phyloP scores from a whole-genome alignment of 306 rosid species.

The Morella rubra region DNA sequence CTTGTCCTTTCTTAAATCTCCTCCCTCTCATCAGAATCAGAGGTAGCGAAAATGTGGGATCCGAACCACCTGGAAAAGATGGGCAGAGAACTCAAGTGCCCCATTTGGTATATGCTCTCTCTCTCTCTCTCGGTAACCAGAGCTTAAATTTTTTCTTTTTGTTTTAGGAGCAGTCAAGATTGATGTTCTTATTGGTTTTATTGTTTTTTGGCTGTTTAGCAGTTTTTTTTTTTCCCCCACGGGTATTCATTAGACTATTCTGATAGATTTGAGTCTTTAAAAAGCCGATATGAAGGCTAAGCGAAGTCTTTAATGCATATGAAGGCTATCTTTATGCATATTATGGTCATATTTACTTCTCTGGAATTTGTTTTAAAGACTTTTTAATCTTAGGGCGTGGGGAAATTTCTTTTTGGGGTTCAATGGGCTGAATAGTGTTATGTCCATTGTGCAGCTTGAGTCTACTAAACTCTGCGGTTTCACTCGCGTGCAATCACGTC shows the following conservation, averaged over 20 bases:
- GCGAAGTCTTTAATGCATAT: too few species aligned
- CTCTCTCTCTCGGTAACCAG: not conserved
- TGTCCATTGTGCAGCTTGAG: conserved; percentile 50
- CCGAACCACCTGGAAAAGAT: conserved; percentile 61
- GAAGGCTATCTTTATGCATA: too few species aligned
- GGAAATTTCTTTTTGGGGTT: not conserved
- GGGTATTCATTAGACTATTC: too few species aligned
- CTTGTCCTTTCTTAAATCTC: not conserved
- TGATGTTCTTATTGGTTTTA: not conserved
- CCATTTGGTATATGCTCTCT: conserved; percentile 63
- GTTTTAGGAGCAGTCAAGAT: not conserved
- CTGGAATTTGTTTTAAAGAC: too few species aligned
- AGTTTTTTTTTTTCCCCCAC: too few species aligned
- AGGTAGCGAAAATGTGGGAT: conserved; percentile 41
- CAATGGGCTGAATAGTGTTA: conserved; percentile 5
- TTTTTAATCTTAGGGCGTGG: not conserved
- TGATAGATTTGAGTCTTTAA: not conserved
- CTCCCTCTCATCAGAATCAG: not conserved
- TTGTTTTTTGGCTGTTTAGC: too few species aligned
- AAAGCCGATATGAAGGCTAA: not conserved
- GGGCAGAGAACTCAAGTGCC: conserved; percentile 90
- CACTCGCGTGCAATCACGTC: conserved; percentile 82
- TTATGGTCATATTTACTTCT: too few species aligned
- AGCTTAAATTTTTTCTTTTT: not conserved
- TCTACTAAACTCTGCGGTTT: conserved; percentile 54